Evolutionary conservation across 768 basidiomycete genomes (phyloP).

Genomic region (Gyrodon lividus): DNA sequence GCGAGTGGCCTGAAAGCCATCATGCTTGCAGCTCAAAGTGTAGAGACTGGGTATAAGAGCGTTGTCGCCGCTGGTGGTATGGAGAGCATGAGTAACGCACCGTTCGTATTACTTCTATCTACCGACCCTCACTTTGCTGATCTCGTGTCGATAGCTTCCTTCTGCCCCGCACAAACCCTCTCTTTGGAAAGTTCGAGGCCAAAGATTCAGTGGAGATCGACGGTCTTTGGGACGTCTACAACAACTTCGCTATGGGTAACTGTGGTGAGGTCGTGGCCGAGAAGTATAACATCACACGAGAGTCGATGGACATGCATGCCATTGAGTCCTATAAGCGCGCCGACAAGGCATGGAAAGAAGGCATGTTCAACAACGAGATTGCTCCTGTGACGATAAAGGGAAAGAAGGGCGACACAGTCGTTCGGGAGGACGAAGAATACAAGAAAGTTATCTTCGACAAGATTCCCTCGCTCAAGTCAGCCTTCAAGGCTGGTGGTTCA

Average conservation of each 20-base stretch:
- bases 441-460: conserved; percentile 96
- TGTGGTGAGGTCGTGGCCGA: conserved; percentile 87
- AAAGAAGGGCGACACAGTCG: conserved; percentile 88
- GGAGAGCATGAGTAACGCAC: conserved; percentile 99
- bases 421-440: conserved; percentile 97
- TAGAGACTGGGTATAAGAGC: conserved; percentile 79
- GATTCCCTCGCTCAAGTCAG: conserved; percentile 81
- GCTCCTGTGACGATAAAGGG: conserved; percentile 88
- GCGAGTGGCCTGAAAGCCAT: conserved; percentile 96
- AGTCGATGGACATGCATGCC: conserved; percentile 86
- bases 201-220: conserved; percentile 88
- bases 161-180: conserved; percentile 74
- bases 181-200: conserved; percentile 86
- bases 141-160: conserved; percentile 56
- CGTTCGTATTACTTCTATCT: conserved; percentile 57
- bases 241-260: conserved; percentile 98
- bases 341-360: conserved; percentile 84
- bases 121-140: conserved; percentile 4
- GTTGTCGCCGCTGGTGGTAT: conserved; percentile 95
- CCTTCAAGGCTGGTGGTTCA: conserved; percentile 84
- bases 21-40: conserved; percentile 90
- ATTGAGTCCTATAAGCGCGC: conserved; percentile 95
- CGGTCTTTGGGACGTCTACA: conserved; percentile 96
- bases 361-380: conserved; percentile 84
- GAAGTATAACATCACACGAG: conserved; percentile 80